Conservation (phyloP, 768 basidiomycete genomes). For the Phaeotremella fagi region DNA sequence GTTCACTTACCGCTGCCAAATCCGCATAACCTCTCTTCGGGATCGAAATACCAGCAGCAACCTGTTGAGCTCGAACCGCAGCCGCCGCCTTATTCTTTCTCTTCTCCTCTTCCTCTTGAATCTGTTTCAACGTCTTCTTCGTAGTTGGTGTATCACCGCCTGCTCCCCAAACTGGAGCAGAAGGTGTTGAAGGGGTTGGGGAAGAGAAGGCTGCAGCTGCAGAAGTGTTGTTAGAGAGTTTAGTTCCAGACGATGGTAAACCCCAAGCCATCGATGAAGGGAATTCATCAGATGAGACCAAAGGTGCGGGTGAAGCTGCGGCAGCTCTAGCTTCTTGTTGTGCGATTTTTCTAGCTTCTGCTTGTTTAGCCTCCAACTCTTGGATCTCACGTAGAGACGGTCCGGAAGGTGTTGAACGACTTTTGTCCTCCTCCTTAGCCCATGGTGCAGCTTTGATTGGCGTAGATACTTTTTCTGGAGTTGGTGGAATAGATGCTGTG, state of each 20-base stretch:
- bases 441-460: slow-evolving; percentile 44
- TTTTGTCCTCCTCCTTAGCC: slow-evolving; percentile 59
- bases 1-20: slow-evolving; percentile 51
- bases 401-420: slow-evolving; percentile 48
- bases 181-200: slow-evolving; percentile 26
- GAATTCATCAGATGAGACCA: slow-evolving; percentile 9
- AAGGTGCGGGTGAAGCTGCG: slow-evolving; percentile 46
- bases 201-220: slow-evolving; percentile 42
- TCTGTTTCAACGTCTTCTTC: slow-evolving; percentile 97
- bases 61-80: slow-evolving; percentile 55
- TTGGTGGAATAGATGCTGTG: slow-evolving; percentile 1
- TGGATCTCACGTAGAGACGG: slow-evolving; percentile 89
- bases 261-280: slow-evolving; percentile 59
- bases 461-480: slow-evolving; percentile 15
- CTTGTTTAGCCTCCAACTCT: slow-evolving; percentile 78
- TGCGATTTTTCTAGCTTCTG: slow-evolving; percentile 66
- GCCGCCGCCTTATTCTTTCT: slow-evolving; percentile 62
- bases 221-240: slow-evolving; percentile 37
- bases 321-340: slow-evolving; percentile 62
- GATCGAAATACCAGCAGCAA: slow-evolving; percentile 33
- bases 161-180: slow-evolving; percentile 66
- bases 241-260: slow-evolving; percentile 10
- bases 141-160: slow-evolving; percentile 53
- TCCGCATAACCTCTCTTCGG: slow-evolving; percentile 71
- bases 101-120: slow-evolving; percentile 93